Evolutionary conservation across 164 flowering plant genomes (phyloP), one percentile per base, ranked within the genome.

Genomic region (Pachysandra terminalis): DNA sequence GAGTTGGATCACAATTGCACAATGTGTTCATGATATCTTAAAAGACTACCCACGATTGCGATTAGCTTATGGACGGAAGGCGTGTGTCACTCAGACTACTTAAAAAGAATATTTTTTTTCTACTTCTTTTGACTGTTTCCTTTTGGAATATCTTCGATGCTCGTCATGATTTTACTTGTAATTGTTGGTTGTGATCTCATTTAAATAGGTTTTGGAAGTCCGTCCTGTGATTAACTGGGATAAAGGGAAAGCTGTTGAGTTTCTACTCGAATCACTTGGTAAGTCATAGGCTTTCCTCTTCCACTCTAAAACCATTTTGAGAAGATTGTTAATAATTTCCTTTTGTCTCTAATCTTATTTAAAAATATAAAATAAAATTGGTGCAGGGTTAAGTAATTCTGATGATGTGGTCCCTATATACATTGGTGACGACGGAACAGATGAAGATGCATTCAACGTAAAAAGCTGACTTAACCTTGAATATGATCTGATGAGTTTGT

Each of bases 181-280:
- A 40, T 5, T 40, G 10, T 40, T 5, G 45, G 23, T 21, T 35
- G 25, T 19, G 24, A 35, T 41, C 63, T 22, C 0, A 1, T 19
- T 13, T 66, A 6, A 22, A 15, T 52, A 95, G 98, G 99, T 96
- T 88, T 88, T 96, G 79, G 99, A 96, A 81, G 73, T 96, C 69
- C 98, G 99, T 57, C 99, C 99, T 9, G 82, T 75, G 74, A 93
- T 96, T 72, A 78, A 90, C 61, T 96, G 99, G 99, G 81, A 93
- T 68, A 96, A 96, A 74, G 99, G 99, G 48, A 93, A 93, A 78
- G 99, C 99, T 16, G 96, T 96, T 35, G 91, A 96, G 62, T 91
- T 90, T 85, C 81, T 96, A 58, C 96, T 96, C 5, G 93, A 93
- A 56, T 90, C 97, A 64, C 87, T 93, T 41, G 97, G 99, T 89